Evolutionary conservation across 2,329 filamentous ascomycete species (phyloP).

Genomic region (Dendrostoma leiphaemia): DNA sequence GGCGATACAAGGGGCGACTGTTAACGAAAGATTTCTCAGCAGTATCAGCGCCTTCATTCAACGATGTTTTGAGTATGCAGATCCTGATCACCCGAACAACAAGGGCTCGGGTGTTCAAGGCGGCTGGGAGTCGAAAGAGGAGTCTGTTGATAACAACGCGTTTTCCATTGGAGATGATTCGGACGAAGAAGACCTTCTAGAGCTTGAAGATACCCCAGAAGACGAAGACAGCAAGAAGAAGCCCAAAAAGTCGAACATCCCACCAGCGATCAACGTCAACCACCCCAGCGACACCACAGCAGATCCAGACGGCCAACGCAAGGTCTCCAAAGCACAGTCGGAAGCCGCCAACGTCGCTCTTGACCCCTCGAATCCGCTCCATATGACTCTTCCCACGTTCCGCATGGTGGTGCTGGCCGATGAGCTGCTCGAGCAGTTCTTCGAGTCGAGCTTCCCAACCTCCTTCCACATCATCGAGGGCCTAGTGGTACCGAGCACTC

Average conservation of each 20-base stretch:
- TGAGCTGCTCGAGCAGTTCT: slow-evolving; percentile 93
- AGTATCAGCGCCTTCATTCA: slow-evolving; percentile 95
- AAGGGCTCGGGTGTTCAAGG: slow-evolving; percentile 31
- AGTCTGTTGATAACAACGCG: slow-evolving; percentile 42
- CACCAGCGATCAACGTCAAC: slow-evolving; percentile 25
- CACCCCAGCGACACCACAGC: slow-evolving; percentile 20
- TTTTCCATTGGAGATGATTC: slow-evolving; percentile 73
- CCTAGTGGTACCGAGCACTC: slow-evolving; percentile 38
- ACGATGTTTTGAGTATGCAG: slow-evolving; percentile 96
- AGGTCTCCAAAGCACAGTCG: slow-evolving; percentile 62
- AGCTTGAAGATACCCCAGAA: slow-evolving; percentile 47
- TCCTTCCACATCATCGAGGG: slow-evolving; percentile 85
- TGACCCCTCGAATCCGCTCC: slow-evolving; percentile 87
- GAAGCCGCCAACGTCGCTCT: slow-evolving; percentile 85
- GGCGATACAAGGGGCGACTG: slow-evolving; percentile 52
- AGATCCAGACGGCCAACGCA: slow-evolving; percentile 31
- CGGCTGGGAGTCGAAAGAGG: slow-evolving; percentile 22
- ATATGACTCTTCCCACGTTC: slow-evolving; percentile 96
- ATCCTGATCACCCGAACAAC: slow-evolving; percentile 76
- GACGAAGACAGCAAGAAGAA: slow-evolving; percentile 27
- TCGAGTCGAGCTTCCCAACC: slow-evolving; percentile 90
- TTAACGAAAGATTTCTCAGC: slow-evolving; percentile 85
- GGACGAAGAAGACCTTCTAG: slow-evolving; percentile 58
- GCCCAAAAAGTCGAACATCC: slow-evolving; percentile 16
- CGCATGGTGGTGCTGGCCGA: slow-evolving; percentile 98